Base-by-base conservation (phyloP, 805 yeast species). In the Yueomyces sinensis region DNA sequence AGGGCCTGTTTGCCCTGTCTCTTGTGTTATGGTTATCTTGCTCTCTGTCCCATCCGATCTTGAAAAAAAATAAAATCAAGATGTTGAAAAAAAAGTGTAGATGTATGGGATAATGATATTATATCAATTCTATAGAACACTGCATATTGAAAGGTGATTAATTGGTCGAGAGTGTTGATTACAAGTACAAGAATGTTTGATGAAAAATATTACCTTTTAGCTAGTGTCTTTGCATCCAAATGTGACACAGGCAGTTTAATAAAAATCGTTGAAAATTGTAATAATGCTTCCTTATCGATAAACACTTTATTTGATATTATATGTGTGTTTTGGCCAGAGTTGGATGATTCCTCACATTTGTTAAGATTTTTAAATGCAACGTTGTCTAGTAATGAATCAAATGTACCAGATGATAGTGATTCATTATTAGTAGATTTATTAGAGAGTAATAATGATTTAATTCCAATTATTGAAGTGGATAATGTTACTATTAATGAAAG, bases 281-380 rank as follows among this genome's bases (percentile, higher is more conserved):
- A 35, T 34, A 38, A 32, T 24, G 36, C 28, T n/a, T 34, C 43
- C 4, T n/a, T n/a, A n/a, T n/a, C n/a, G n/a, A n/a, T n/a, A n/a
- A 18, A 31, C n/a, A 49, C 42, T 5, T 37, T 45, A 9, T 2
- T 11, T 13, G 42, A 50, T 27, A 40, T 40, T 3, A 29, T 49
- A 9, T 44, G 55, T 29, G 47, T 50, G 13, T 35, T 56, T 13
- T 54, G 55, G 55, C 59, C 59, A 23, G 59, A 54, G 39, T 32
- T 47, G 15, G 50, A 43, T 25, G 52, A 50, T 30, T 57, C 56
- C 11, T 18, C 27, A 4, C 30, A 37, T 5, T 33, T 53, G 30
- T 19, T 31, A 15, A 47, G 43, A 22, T 32, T 45, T 13, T 40
- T 45, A 17, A 23, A 36, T 13, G 40, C n/a, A 20, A 7, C 7